Percentiles rank a stretch among this genome's conserved stretches.
Conservation (phyloP, 2,329 filamentous ascomycete species). For the Cytospora schulzeri region DNA sequence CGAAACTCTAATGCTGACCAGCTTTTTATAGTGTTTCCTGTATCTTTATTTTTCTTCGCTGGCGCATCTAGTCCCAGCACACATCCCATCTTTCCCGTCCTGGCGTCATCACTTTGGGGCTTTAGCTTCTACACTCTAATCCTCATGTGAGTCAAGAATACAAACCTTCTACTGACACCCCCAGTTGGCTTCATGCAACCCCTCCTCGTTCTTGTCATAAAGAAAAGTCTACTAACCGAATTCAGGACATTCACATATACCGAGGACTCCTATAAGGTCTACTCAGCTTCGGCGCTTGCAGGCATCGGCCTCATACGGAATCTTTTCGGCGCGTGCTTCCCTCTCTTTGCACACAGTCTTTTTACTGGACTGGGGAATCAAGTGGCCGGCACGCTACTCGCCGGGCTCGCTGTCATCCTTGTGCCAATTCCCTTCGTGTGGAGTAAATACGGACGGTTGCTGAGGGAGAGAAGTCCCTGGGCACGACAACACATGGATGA, state of each 20-base stretch:
- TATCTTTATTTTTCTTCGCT: slow-evolving; percentile 42
- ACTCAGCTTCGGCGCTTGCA: slow-evolving; percentile 44
- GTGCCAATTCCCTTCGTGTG: slow-evolving; percentile 39
- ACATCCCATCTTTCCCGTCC: slow-evolving; percentile 49
- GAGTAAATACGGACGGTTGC: slow-evolving; percentile 30
- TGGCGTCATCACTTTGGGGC: slow-evolving; percentile 52
- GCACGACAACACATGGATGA: slow-evolving; percentile 33
- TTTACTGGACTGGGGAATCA: slow-evolving; percentile 39
- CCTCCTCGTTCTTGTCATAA: not conserved
- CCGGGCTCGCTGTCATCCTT: slow-evolving; percentile 38
- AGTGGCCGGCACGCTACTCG: slow-evolving; percentile 41
- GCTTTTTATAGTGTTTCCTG: slow-evolving; percentile 31
- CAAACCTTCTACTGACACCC: not conserved
- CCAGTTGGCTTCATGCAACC: no score
- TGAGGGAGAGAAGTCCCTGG: slow-evolving; percentile 35
- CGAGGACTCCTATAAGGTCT: slow-evolving; percentile 50
- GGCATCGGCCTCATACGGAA: slow-evolving; percentile 44
- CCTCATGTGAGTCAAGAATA: slow-evolving; percentile 38
- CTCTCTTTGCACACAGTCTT: slow-evolving; percentile 41
- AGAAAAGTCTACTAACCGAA: not conserved
- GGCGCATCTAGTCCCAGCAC: slow-evolving; percentile 36
- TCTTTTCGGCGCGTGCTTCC: slow-evolving; percentile 42
- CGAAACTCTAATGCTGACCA: not conserved
- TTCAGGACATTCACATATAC: slow-evolving; percentile 47
- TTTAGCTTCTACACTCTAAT: slow-evolving; percentile 54